Base-by-base conservation (phyloP, 2,329 filamentous ascomycete species). In the Aspergillus ibericus region DNA sequence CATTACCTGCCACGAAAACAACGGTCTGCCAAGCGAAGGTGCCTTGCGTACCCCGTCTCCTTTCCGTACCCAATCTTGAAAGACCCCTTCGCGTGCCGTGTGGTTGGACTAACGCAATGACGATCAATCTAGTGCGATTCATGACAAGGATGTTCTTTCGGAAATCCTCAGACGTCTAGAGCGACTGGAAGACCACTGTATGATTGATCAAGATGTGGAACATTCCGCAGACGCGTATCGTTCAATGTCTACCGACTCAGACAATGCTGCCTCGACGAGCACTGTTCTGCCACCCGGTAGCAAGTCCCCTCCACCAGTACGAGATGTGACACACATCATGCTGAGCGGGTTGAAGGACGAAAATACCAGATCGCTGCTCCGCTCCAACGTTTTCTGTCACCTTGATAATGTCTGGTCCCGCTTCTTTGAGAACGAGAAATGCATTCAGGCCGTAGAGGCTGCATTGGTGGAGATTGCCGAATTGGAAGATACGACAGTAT, bases 171-270 rank as follows among this genome's bases (percentile, higher is more conserved):
- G 32, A 7, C 61, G 63, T 16, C 52, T 65, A 1, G 55, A 63
- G 15, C 61, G 63, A 6, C 32, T 65, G 3, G 63, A 65, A 20
- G 59, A 63, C 5, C 63, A 63, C 20, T 63, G 63, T 55, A 36
- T 20, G 18, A 27, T 61, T 7, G 38, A 44, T 2, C 36, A 42
- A 6, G 34, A 50, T 32, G 2, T 20, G 7, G 48, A 34, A 2
- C 38, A 52, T 9, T 13, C 35, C 1, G 42, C 5, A n/a, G 46
- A 50, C 5, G 53, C 36, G 36, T 40, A 40, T 22, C 25, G 48
- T 25, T 63, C 51, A 13, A 51, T 42, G 13, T 59, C 59, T 1
- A 35, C 35, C 6, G 25, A 29, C 6, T 55, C 51, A 2, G 58
- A 56, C 1, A 27, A 36, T 8, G 16, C 15, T 18, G 20, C 48